These are phyloP conservation scores for Venturia oleaginea DNA, from an alignment of 2,329 filamentous ascomycete species.

Conservation along the genomic window DNA sequence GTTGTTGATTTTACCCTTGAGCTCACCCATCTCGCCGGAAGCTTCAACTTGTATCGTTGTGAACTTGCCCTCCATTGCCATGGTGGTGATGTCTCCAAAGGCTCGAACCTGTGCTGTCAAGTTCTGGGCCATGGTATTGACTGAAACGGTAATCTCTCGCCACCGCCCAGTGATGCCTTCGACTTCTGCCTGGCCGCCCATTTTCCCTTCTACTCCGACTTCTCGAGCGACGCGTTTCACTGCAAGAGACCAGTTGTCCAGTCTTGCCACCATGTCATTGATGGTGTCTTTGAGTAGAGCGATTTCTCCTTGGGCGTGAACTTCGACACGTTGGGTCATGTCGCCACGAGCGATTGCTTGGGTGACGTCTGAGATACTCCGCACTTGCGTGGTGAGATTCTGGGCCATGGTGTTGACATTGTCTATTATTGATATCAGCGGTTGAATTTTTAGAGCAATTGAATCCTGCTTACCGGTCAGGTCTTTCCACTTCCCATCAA, in stretches of 20 bases:
- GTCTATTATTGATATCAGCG: slow-evolving; percentile 26
- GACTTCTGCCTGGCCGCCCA: slow-evolving; percentile 94
- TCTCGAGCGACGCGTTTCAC: slow-evolving; percentile 93
- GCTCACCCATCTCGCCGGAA: slow-evolving; percentile 96
- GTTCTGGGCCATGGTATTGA: slow-evolving; percentile 80
- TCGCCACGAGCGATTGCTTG: slow-evolving; percentile 93
- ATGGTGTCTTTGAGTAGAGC: slow-evolving; percentile 90
- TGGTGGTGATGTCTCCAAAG: slow-evolving; percentile 97
- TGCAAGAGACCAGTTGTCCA: slow-evolving; percentile 93
- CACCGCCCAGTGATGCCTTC: slow-evolving; percentile 86
- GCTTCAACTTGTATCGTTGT: slow-evolving; percentile 95
- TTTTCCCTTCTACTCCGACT: slow-evolving; percentile 94
- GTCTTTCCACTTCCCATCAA: slow-evolving; percentile 59
- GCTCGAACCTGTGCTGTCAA: slow-evolving; percentile 94
- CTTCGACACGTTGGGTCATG: slow-evolving; percentile 92
- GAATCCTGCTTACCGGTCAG: slow-evolving; percentile 33
- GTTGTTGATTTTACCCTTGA: slow-evolving; percentile 98
- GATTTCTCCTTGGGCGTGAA: slow-evolving; percentile 91
- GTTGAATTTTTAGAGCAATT: neutral
- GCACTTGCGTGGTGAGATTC: slow-evolving; percentile 59
- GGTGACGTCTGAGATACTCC: slow-evolving; percentile 87
- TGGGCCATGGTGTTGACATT: slow-evolving; percentile 61
- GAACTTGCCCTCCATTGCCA: slow-evolving; percentile 93
- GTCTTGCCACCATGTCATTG: slow-evolving; percentile 94
- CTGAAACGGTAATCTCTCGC: slow-evolving; percentile 97